Base-by-base conservation (phyloP, 768 basidiomycete species). In the Pleurotus eryngii region DNA sequence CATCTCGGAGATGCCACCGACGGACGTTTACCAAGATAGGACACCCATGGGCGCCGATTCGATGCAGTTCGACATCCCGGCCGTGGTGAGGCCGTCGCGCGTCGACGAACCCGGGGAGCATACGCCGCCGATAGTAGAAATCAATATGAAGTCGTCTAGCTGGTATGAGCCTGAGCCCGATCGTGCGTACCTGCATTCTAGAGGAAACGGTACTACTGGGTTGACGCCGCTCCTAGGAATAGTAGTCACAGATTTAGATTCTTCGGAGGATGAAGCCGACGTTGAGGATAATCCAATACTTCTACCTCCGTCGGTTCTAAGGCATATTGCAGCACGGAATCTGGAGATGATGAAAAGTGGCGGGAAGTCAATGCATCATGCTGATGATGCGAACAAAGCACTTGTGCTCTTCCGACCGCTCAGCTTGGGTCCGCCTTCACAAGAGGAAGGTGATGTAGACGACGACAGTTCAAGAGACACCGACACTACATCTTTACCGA, bases 81-180 rank as follows among this genome's bases (percentile, higher is more conserved):
- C 24, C 39, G 51, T 54, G 4, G 51, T 54, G 11, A 40, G 20
- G 18, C 51, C 51, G 17, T n/a, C 51, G 3, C 37, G 42, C 18
- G 50, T 55, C n/a, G 60, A 59, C 20, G 61, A 61, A 12, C 57
- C 56, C 43, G 68, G 71, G 17, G 57, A 60, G 2, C 60, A 61
- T 39, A 56, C 59, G 6, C 69, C 71, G 0, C 53, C 62, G 15
- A 63, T 72, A 7, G 78, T 72, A 17, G 87, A 90, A 55, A 73
- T 84, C 2, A 80, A 76, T 46, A 91, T 91, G 89, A 83, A 82
- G 59, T 63, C 67, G 7, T 76, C 76, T 7, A 81, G 84, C 27
- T 87, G 85, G 84, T 87, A 85, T 64, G 86, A 87, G 65, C 78
- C 82, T 4, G 88, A 87, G 64, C 84, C 81, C 61, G 81, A 87